Evolutionary conservation across 1,139 yeast species (phyloP), one percentile per base, ranked within the genome.

Genomic region (Blastobotrys persicus): DNA sequence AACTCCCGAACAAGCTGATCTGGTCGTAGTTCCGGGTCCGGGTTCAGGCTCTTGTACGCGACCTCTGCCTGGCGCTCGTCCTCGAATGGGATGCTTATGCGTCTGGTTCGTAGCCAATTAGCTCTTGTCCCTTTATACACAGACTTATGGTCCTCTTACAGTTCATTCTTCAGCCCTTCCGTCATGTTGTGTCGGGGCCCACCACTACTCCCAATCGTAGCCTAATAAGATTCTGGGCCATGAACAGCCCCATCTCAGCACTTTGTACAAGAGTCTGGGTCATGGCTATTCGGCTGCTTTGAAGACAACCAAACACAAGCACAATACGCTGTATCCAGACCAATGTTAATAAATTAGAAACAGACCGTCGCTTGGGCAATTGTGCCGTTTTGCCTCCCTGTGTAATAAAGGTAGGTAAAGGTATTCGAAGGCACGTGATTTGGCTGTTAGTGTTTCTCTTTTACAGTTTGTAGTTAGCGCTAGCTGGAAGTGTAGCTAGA

Each of bases 11-110:
- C 42, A 38, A 71, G 60, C 54, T 71, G 70, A 46, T 78, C 74
- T 0, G 83, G 81, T 62, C 80, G 83, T 54, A 88, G 72, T 28
- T 85, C 82, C 1, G 96, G 95, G 63, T 88, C 97, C 0, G 95
- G 95, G 1, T 70, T 60, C 23, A 89, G 72, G 0, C 88, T 72
- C 14, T 72, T 69, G 41, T 68, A 60, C 0, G 94, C 92, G 2
- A 86, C 81, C 3, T 52, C 49, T 0, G 95, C 92, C 59, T 87
- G 94, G 35, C 68, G 62, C 1, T 61, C 63, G 4, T 73, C 72
- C 55, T 77, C 78, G 59, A 88, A 85, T 13, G 96, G 96, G 12
- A 88, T 72, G 23, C 67, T 65, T 14, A 83, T 61, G 31, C 68
- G 62, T 45, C 80, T 74, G 34, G 16, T 3, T 9, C n/a, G n/a